A percentile compares a stretch with the other conserved stretches of the same genome.
Evolutionary conservation across 2,329 filamentous ascomycete species (phyloP).

Genomic region (Fusarium sp.): DNA sequence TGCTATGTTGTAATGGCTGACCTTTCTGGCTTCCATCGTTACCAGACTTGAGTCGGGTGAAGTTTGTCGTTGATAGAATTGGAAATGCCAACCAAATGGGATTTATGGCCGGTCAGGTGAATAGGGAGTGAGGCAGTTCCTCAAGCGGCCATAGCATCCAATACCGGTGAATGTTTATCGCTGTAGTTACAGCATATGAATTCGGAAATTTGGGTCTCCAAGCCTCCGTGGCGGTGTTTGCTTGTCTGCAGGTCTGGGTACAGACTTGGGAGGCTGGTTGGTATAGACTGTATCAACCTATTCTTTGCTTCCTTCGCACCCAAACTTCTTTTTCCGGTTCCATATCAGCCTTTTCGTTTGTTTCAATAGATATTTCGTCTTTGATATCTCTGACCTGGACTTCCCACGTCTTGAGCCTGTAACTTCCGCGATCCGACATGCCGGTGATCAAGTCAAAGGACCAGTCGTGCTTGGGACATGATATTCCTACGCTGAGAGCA

Average conservation of each 20-base stretch:
- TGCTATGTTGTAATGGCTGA: slow-evolving; percentile 35
- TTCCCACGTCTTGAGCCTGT: slow-evolving; percentile 75
- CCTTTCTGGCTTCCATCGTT: accelerated
- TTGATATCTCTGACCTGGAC: slow-evolving; percentile 64
- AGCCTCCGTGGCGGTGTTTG: background rate
- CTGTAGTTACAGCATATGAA: too few relatives aligned
- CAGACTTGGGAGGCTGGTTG: background rate
- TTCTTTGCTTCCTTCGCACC: slow-evolving; percentile 61
- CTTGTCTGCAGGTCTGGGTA: too few relatives aligned
- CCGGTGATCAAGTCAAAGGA: slow-evolving; percentile 79
- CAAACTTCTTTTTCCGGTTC: slow-evolving; percentile 56
- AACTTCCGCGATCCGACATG: slow-evolving; percentile 72
- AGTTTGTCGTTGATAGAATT: too few relatives aligned
- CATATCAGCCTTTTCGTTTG: background rate
- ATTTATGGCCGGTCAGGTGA: too few relatives aligned
- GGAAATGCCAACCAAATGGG: too few relatives aligned
- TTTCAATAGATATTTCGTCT: accelerated
- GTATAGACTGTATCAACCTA: slow-evolving; percentile 43
- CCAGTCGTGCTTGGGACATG: slow-evolving; percentile 79
- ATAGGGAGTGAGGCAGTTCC: too few relatives aligned
- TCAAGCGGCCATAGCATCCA: too few relatives aligned
- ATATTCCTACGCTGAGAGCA: slow-evolving; percentile 72
- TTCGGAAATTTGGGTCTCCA: too few relatives aligned
- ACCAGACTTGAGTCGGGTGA: accelerated
- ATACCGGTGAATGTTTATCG: too few relatives aligned